These are phyloP conservation scores for Nepenthes alata DNA, from an alignment of 179 eudicot species.

Conservation along the genomic window DNA sequence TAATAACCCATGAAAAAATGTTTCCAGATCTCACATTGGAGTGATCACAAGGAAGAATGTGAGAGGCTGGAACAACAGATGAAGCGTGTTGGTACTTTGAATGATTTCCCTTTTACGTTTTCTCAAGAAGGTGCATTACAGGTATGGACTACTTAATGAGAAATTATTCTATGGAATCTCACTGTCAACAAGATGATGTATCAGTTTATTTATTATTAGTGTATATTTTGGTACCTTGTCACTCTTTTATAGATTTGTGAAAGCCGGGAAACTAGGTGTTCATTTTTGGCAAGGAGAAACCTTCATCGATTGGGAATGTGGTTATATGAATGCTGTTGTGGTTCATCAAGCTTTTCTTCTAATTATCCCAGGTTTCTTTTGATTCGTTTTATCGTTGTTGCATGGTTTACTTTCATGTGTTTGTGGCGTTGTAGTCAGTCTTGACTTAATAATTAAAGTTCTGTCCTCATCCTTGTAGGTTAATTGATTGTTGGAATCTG, in stretches of 20 bases:
- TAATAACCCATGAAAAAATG: neutral
- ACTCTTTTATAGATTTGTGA: conserved; percentile 30
- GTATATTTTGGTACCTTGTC: neutral
- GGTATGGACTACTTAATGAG: conserved; percentile 20
- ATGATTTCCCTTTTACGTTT: conserved; percentile 71
- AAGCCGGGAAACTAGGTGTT: conserved; percentile 46
- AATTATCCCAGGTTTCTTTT: conserved; percentile 27
- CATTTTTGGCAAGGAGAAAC: conserved; percentile 39
- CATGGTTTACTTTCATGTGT: conserved; percentile 1
- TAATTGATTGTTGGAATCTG: conserved; percentile 44
- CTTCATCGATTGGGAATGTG: conserved; percentile 72
- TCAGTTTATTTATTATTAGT: neutral
- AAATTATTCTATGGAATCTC: too few species aligned
- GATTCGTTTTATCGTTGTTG: neutral
- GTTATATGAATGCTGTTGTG: conserved; percentile 71
- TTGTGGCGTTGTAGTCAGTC: neutral
- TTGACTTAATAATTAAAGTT: neutral
- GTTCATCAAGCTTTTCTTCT: conserved; percentile 10
- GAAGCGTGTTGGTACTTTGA: conserved; percentile 32
- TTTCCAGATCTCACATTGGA: conserved; percentile 59
- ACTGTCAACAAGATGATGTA: too few species aligned
- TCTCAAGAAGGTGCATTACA: conserved; percentile 40
- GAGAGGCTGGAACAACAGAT: conserved; percentile 65
- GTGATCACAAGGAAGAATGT: conserved; percentile 69
- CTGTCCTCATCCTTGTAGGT: conserved; percentile 6